Conservation (phyloP, 331 rosid species). For the Dryas integrifolia region DNA sequence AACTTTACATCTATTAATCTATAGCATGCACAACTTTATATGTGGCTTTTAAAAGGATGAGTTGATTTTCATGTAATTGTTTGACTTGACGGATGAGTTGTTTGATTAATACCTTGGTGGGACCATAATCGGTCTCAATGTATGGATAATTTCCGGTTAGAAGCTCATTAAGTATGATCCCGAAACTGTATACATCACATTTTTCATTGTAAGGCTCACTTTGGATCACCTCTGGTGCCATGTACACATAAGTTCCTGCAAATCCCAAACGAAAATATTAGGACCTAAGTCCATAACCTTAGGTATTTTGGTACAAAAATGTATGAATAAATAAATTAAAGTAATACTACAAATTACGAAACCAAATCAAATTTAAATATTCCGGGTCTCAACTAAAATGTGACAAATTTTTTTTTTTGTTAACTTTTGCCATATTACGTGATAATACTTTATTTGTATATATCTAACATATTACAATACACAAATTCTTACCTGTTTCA, state of each 20-base stretch:
- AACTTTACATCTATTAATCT: not conserved
- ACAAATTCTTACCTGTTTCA: slow-evolving; percentile 29
- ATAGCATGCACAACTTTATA: not conserved
- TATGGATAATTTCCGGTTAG: slow-evolving; percentile 57
- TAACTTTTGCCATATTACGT: too few species aligned
- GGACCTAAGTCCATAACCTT: not conserved
- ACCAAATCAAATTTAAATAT: too few species aligned
- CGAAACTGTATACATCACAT: slow-evolving; percentile 69
- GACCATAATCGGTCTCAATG: slow-evolving; percentile 54
- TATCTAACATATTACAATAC: not conserved
- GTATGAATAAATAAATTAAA: not conserved
- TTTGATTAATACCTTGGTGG: slow-evolving; percentile 51
- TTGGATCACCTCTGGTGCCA: slow-evolving; percentile 65
- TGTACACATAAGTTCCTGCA: slow-evolving; percentile 67
- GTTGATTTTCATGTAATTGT: too few species aligned
- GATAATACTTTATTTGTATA: too few species aligned
- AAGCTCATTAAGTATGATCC: slow-evolving; percentile 62
- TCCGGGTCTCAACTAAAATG: too few species aligned
- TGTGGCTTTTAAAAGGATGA: too few species aligned
- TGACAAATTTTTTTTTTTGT: too few species aligned
- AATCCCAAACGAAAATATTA: not conserved
- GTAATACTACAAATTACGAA: not conserved
- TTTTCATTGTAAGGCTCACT: slow-evolving; percentile 79
- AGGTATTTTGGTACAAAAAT: not conserved
- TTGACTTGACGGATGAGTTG: not conserved